Conservation (phyloP, 305 asterid species). For the Fraxinus dipetala region DNA sequence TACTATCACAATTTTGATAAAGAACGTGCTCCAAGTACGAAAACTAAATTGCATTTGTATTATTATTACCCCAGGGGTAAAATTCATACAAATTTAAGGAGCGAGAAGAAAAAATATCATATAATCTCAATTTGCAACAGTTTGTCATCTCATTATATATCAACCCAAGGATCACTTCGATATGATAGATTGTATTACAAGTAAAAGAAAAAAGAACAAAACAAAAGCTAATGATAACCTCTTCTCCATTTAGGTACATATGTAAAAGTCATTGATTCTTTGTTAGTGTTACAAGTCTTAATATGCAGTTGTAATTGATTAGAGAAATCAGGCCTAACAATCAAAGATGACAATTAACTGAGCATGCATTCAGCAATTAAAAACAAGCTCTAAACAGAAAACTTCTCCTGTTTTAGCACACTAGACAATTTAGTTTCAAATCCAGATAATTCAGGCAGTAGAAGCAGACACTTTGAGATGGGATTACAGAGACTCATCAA, state of each 20-base stretch:
- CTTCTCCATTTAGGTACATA: not conserved
- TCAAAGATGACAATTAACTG: not conserved
- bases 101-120: not conserved
- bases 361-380: not conserved
- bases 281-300: not conserved
- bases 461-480: not conserved
- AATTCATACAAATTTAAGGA: not conserved
- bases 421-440: not conserved
- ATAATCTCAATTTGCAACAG: not conserved
- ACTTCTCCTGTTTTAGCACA: constrained; percentile 4
- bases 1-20: not conserved
- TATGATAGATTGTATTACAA: not conserved
- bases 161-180: not conserved
- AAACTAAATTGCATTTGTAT: not conserved
- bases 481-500: constrained; percentile 23
- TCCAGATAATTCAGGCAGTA: not conserved
- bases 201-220: not conserved
- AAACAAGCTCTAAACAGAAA: not conserved
- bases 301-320: not conserved
- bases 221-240: not conserved
- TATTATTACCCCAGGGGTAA: not conserved
- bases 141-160: not conserved
- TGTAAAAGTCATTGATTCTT: not conserved
- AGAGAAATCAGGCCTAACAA: not conserved
- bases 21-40: not conserved